Evolutionary conservation across 108 stramenopile species (phyloP).

Genomic region (Mediolabrus comicus): DNA sequence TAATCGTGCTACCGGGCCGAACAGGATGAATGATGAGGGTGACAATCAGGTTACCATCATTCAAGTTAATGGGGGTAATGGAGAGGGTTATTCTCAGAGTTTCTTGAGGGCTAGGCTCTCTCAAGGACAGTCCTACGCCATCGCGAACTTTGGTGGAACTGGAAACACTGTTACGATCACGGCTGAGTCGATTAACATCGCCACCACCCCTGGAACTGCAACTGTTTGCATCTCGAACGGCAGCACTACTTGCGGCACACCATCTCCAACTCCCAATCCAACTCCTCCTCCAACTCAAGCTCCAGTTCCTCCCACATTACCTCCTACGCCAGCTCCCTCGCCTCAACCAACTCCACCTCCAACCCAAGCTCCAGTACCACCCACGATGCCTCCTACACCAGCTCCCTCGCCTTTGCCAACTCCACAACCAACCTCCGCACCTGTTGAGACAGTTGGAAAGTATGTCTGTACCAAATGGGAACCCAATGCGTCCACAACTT

Average conservation of each 20-base stretch:
- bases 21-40: background rate
- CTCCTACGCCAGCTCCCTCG: background rate
- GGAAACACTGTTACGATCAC: background rate
- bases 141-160: background rate
- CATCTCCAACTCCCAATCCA: too few relatives aligned
- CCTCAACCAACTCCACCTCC: too few relatives aligned
- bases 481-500: background rate
- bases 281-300: background rate
- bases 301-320: background rate
- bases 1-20: slow-evolving; percentile 7
- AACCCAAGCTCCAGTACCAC: background rate
- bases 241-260: too few relatives aligned
- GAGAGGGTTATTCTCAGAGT: background rate
- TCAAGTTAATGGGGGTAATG: background rate
- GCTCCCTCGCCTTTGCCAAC: background rate
- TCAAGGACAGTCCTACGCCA: background rate
- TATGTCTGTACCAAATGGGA: background rate
- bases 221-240: background rate
- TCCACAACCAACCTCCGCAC: too few relatives aligned
- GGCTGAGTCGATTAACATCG: background rate
- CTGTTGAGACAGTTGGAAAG: background rate
- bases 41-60: slow-evolving; percentile 8
- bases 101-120: background rate
- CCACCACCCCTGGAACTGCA: background rate
- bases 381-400: background rate